These are phyloP conservation scores for Solanum hybrid DNA, from an alignment of 305 asterid species.

Conservation along the genomic window DNA sequence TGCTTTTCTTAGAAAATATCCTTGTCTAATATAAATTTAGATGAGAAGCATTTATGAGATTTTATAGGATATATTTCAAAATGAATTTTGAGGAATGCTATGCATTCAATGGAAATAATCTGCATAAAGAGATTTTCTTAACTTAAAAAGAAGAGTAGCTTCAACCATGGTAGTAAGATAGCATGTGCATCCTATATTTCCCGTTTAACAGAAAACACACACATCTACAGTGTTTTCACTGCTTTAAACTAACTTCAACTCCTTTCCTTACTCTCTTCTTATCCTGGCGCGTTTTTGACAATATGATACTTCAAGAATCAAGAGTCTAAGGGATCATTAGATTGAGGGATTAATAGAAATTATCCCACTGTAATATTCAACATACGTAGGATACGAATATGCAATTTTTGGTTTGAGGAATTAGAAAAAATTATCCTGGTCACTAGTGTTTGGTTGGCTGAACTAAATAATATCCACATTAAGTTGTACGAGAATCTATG, in stretches of 20 bases:
- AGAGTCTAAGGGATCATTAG: background rate
- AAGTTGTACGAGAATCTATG: background rate
- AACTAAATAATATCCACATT: background rate
- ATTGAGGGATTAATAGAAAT: background rate
- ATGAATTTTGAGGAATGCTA: background rate
- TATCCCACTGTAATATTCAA: background rate
- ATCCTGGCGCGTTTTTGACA: background rate
- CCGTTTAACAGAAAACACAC: background rate
- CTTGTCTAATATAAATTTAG: background rate
- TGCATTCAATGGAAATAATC: background rate
- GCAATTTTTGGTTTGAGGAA: background rate
- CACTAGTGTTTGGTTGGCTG: background rate
- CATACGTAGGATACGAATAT: background rate
- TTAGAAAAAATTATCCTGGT: background rate
- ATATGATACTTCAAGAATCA: background rate
- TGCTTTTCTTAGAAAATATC: background rate
- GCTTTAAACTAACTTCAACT: background rate
- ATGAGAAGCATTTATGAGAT: background rate
- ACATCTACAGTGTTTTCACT: background rate
- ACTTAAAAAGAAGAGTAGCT: background rate
- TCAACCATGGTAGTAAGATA: background rate
- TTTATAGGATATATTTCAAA: background rate
- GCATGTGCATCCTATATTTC: background rate
- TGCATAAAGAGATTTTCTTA: background rate
- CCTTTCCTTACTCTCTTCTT: background rate